Evolutionary conservation across 2,329 filamentous ascomycete species (phyloP), one percentile per base, ranked within the genome.

Genomic region (Talaromyces marneffei): DNA sequence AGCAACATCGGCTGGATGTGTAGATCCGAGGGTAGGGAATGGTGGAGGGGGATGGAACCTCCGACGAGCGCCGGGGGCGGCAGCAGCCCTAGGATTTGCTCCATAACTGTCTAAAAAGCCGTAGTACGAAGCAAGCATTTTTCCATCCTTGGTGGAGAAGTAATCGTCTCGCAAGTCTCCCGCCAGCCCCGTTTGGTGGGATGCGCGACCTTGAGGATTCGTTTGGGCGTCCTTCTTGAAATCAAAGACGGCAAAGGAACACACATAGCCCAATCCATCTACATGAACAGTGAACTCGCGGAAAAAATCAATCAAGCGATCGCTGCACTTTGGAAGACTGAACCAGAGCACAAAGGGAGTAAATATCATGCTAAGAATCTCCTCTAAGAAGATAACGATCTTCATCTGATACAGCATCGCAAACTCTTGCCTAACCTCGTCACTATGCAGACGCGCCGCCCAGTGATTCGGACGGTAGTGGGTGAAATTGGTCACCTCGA

Each of bases 91-190:
- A 3, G 87, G 86, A 68, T 91, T 90, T 54, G 87, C 85, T 14
- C 88, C 85, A 69, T 99, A 99, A 67, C 96, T 92, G 71, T 97
- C 92, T 62, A 97, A 80, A 73, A 99, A 99, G 2, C 92, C 92
- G 69, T 94, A 92, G 72, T 97, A 94, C 0, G 93, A 97, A 16
- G 92, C 90, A n/a, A 94, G 88, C 91, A 99, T 96, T 78, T 99
- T 99, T 65, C 92, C 91, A 70, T 99, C 92, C 71, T 97, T 97
- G 9, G 92, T 91, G 23, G 91, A 87, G 71, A 94, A 97, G 73
- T 97, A 97, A 67, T 97, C 92, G 62, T 94, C 90, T 10, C 94
- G 86, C 9, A 92, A 83, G 71, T 92, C 89, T n/a, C 81, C 65
- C 69, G 73, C 59, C 66, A 72, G 63, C 62, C 70, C 68, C 6